phyloP scores from a whole-genome alignment of 2,329 filamentous ascomycete genomes.

The Phoma herbarum region DNA sequence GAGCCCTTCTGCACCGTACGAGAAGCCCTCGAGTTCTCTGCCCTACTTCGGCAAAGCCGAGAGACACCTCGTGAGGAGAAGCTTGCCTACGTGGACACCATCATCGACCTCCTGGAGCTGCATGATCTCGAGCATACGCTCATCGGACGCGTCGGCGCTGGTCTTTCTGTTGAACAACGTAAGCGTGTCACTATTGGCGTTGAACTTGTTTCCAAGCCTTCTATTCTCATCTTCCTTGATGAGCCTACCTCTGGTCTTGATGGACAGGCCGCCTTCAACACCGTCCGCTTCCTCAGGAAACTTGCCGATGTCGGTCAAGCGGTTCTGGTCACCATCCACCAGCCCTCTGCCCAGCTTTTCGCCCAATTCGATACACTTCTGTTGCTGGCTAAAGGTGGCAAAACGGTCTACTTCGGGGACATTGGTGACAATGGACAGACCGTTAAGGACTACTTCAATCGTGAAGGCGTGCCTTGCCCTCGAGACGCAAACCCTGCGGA shows the following conservation, averaged over 20 bases:
- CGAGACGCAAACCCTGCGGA: slow-evolving; percentile 64
- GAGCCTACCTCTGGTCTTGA: slow-evolving; percentile 78
- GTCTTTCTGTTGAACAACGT: slow-evolving; percentile 59
- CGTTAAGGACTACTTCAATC: slow-evolving; percentile 65
- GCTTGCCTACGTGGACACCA: slow-evolving; percentile 38
- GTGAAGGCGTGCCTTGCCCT: slow-evolving; percentile 64
- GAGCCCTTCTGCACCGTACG: slow-evolving; percentile 40
- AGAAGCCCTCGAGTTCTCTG: slow-evolving; percentile 44
- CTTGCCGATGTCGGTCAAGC: slow-evolving; percentile 78
- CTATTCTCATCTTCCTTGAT: slow-evolving; percentile 76
- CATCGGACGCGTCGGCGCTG: slow-evolving; percentile 36
- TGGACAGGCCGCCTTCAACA: slow-evolving; percentile 73
- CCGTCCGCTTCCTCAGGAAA: slow-evolving; percentile 74
- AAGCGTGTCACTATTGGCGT: slow-evolving; percentile 63
- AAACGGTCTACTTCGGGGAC: slow-evolving; percentile 82
- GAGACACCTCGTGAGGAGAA: slow-evolving; percentile 35
- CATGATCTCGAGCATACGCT: slow-evolving; percentile 39
- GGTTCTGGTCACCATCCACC: slow-evolving; percentile 86
- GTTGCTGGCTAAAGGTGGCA: slow-evolving; percentile 76
- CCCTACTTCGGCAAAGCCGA: slow-evolving; percentile 40
- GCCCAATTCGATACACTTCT: slow-evolving; percentile 83
- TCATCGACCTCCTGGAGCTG: slow-evolving; percentile 39
- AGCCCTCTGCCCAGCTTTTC: slow-evolving; percentile 81
- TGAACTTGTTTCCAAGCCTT: slow-evolving; percentile 68
- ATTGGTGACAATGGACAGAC: slow-evolving; percentile 75